Conservation (phyloP, 495 filamentous ascomycete genomes). For the Penicillium manginii region DNA sequence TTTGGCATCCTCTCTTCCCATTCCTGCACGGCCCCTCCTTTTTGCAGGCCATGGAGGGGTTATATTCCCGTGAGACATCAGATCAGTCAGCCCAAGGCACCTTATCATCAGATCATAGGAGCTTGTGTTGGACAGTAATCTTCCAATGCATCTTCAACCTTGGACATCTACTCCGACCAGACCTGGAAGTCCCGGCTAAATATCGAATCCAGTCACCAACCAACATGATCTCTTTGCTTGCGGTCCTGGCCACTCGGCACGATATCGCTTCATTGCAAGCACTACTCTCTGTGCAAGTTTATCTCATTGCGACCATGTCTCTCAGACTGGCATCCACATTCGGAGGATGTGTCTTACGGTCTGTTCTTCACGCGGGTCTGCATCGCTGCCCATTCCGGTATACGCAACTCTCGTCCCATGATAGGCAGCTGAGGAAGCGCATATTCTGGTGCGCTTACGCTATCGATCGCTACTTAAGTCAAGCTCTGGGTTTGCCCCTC, state of each 20-base stretch:
- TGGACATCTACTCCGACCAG: constrained; percentile 33
- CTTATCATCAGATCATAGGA: constrained; percentile 22
- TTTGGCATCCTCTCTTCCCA: constrained; percentile 55
- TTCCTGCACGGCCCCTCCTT: constrained; percentile 56
- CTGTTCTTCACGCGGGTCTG: constrained; percentile 45
- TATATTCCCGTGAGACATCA: constrained; percentile 32
- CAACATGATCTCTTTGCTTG: constrained; percentile 34
- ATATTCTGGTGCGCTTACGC: constrained; percentile 58
- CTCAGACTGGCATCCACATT: constrained; percentile 43
- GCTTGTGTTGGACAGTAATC: constrained; percentile 43
- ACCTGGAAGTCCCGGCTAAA: constrained; percentile 27
- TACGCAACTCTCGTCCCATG: constrained; percentile 43
- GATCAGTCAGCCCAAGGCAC: background rate
- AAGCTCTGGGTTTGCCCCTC: constrained; percentile 48
- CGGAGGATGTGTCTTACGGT: constrained; percentile 44
- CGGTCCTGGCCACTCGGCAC: constrained; percentile 35
- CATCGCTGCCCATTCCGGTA: constrained; percentile 50
- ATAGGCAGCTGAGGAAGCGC: constrained; percentile 45
- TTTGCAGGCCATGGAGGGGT: constrained; percentile 47
- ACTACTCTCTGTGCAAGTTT: constrained; percentile 40
- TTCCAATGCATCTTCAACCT: constrained; percentile 47
- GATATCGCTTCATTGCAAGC: constrained; percentile 45
- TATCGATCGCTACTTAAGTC: constrained; percentile 53
- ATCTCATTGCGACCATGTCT: constrained; percentile 45
- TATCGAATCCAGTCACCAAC: constrained; percentile 34